Evolutionary conservation across 352 stramenopile species (phyloP).

Genomic region (Phytopythium montanum): DNA sequence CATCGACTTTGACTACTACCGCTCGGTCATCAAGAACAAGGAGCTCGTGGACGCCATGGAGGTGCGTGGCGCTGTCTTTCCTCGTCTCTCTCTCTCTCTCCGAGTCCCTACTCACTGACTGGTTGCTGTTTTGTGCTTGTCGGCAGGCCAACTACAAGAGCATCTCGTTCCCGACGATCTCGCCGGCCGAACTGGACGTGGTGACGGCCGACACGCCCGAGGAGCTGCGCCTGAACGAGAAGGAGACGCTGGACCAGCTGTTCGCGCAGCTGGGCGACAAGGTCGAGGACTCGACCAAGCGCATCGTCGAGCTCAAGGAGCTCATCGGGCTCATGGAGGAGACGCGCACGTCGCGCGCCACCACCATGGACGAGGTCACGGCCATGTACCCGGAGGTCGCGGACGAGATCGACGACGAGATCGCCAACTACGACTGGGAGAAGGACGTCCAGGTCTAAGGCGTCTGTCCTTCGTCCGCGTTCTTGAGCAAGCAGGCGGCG

Average conservation of each 20-base stretch:
- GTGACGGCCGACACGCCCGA: constrained; percentile 42
- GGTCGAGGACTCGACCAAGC: constrained; percentile 81
- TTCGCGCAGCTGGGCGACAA: constrained; percentile 77
- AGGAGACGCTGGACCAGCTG: constrained; percentile 71
- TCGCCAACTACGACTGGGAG: constrained; percentile 87
- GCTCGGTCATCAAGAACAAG: constrained; percentile 87
- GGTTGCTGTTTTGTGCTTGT: too few species aligned
- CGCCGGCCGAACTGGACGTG: constrained; percentile 64
- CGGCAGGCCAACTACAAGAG: constrained; percentile 76
- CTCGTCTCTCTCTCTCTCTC: too few species aligned
- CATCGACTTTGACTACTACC: constrained; percentile 88
- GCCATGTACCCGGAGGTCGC: constrained; percentile 84
- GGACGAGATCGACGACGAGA: constrained; percentile 88
- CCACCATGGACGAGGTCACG: constrained; percentile 82
- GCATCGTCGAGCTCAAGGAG: constrained; percentile 84
- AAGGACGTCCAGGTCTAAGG: constrained; percentile 84
- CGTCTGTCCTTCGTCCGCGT: not conserved
- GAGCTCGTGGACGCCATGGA: constrained; percentile 82
- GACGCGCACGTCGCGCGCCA: constrained; percentile 79
- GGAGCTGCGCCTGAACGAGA: constrained; percentile 71
- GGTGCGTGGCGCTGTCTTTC: not conserved
- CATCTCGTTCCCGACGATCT: constrained; percentile 80
- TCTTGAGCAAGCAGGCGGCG: not conserved
- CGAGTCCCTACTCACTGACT: too few species aligned
- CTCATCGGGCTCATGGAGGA: constrained; percentile 80